phyloP scores from a whole-genome alignment of 2,329 filamentous ascomycete species.

The Paecilomyces dactylethromorphus region DNA sequence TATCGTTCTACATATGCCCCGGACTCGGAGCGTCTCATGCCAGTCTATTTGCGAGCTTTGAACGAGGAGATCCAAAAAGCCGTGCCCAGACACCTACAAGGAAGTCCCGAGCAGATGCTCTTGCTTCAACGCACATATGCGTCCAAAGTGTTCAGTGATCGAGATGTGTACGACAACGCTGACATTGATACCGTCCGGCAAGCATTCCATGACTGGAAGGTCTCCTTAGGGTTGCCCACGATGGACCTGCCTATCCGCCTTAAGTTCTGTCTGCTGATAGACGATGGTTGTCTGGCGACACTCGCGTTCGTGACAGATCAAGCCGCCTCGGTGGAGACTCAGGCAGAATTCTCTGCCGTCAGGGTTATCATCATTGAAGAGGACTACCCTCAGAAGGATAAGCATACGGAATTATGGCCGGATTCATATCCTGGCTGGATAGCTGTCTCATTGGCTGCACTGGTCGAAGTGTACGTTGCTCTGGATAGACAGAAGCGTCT shows the following conservation, averaged over 20 bases:
- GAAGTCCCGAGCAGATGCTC: slow-evolving; percentile 13
- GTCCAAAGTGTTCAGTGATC: slow-evolving; percentile 18
- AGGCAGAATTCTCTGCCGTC: slow-evolving; percentile 11
- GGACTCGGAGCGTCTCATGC: slow-evolving; percentile 41
- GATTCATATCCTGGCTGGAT: slow-evolving; percentile 18
- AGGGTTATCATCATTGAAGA: slow-evolving; percentile 22
- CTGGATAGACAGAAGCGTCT: slow-evolving; percentile 16
- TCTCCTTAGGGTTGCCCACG: slow-evolving; percentile 16
- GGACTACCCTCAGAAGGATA: slow-evolving; percentile 19
- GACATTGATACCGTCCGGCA: slow-evolving; percentile 14
- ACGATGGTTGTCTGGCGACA: slow-evolving; percentile 16
- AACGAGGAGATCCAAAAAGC: slow-evolving; percentile 49
- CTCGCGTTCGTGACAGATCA: slow-evolving; percentile 10
- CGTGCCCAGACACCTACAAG: slow-evolving; percentile 12
- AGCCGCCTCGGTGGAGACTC: slow-evolving; percentile 6
- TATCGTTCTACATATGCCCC: slow-evolving; percentile 21
- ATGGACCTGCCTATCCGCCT: slow-evolving; percentile 20
- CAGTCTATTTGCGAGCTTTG: slow-evolving; percentile 46
- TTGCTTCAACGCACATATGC: slow-evolving; percentile 16
- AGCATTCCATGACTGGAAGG: slow-evolving; percentile 22
- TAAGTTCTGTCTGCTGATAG: slow-evolving; percentile 19
- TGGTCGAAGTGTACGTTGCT: slow-evolving; percentile 21
- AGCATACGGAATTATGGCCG: slow-evolving; percentile 8
- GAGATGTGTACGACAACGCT: slow-evolving; percentile 8
- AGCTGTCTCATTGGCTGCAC: slow-evolving; percentile 15